Conservation (phyloP, 768 basidiomycete species). For the Pleurotus citrinopileatus region DNA sequence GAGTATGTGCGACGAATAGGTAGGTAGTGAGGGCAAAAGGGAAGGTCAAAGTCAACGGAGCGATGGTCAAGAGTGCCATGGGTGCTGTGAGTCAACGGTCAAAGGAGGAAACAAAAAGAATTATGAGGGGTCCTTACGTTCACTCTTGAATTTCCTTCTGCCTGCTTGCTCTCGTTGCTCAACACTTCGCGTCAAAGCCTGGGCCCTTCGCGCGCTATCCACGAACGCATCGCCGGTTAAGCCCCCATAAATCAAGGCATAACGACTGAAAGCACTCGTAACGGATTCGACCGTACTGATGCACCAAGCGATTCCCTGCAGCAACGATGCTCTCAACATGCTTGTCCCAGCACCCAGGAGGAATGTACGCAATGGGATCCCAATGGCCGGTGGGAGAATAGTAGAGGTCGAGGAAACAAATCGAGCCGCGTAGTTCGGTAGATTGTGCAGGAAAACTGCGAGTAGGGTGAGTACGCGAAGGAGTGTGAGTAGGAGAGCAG, state of each 20-base stretch:
- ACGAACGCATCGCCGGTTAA: constrained; percentile 74
- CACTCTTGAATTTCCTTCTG: constrained; percentile 50
- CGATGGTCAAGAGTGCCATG: constrained; percentile 71
- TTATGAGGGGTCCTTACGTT: constrained; percentile 42
- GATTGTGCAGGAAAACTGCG: constrained; percentile 46
- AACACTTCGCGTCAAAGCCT: constrained; percentile 36
- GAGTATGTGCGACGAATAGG: constrained; percentile 83
- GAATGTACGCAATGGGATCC: constrained; percentile 1
- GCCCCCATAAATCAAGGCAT: constrained; percentile 70
- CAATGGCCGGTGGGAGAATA: constrained; percentile 2
- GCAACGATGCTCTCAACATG: constrained; percentile 31
- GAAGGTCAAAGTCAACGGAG: constrained; percentile 76
- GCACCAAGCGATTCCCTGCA: constrained; percentile 41
- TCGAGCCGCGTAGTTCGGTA: constrained; percentile 54
- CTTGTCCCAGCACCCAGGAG: constrained; percentile 5
- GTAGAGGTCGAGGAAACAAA: constrained; percentile 17
- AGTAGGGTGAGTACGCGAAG: constrained; percentile 58
- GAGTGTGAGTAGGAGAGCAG: constrained; percentile 72
- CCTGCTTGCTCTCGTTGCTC: constrained; percentile 30
- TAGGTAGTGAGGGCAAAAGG: constrained; percentile 83
- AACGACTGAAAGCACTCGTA: constrained; percentile 53
- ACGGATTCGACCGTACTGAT: constrained; percentile 53
- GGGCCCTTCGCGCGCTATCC: constrained; percentile 47
- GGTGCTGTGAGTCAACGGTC: constrained; percentile 36
- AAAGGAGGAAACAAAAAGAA: constrained; percentile 6